Base-by-base conservation (phyloP, 169 alveolate genomes). In the Perkinsus marinus region DNA sequence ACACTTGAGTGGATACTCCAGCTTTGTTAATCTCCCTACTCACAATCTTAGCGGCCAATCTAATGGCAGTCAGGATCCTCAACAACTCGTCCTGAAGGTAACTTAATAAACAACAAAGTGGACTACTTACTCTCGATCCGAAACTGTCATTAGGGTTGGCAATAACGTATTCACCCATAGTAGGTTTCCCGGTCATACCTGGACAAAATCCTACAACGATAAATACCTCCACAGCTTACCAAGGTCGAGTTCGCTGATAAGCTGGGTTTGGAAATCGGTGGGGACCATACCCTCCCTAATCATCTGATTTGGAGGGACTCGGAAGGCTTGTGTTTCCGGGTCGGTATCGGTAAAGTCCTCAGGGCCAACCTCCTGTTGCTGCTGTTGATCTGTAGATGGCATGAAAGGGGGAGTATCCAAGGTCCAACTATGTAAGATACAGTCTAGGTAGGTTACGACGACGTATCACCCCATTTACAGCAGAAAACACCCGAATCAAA, bases 31-130 rank as follows among this genome's bases (percentile, higher is more conserved):
- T 90, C 89, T 93, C 95, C 5, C 95, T 89, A 68, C 92, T 93
- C 39, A 93, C 95, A n/a, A 93, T 92, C 69, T 93, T 93, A 13
- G 95, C 95, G 39, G 94, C 95, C 57, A 93, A 69, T 90, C 91
- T 90, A 7, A 93, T 92, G n/a, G 93, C 93, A 0, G 95, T 93
- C 68, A 93, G 91, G 46, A 93, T 36, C 91, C 95, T 93, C 34
- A 57, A 57, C 22, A 57, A 16, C 79, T 57, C 79, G 22, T 57
- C 79, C 79, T 57, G 79, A 26, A 57, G 22, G 34, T 19, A 16
- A 57, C 68, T 43, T 13, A 57, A 2, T 57, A 57, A 30, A 57
- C 9, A 0, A 26, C 36, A 30, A 7, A 2, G 79, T 26, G 34
- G 79, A 7, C 9, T 13, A 2, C 79, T 2, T 57, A 57, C 79